These are phyloP conservation scores for Niebla homalea DNA, from an alignment of 495 filamentous ascomycete genomes.

Conservation along the genomic window DNA sequence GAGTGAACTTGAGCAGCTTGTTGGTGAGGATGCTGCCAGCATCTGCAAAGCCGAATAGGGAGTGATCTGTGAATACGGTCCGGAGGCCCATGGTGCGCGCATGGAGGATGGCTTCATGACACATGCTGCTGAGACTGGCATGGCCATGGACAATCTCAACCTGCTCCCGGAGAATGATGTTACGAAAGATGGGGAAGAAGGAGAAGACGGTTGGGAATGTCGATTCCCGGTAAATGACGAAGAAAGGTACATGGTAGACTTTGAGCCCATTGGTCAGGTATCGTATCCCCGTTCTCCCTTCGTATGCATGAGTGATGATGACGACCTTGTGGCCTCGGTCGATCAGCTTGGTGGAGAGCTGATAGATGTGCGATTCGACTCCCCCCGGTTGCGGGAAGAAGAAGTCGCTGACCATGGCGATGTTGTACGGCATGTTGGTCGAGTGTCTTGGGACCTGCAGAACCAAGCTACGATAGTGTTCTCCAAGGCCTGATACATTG, in stretches of 20 bases:
- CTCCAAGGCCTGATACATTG: no score
- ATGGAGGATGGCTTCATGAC: constrained; percentile 90
- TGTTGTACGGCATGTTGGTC: constrained; percentile 53
- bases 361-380: constrained; percentile 96
- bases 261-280: constrained; percentile 97
- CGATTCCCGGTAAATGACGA: constrained; percentile 84
- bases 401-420: constrained; percentile 96
- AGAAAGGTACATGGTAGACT: constrained; percentile 92
- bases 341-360: constrained; percentile 87
- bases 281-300: constrained; percentile 80
- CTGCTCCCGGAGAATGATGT: constrained; percentile 82
- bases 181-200: constrained; percentile 92
- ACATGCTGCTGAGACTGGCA: constrained; percentile 78
- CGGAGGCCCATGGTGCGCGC: constrained; percentile 90
- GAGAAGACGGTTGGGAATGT: constrained; percentile 98
- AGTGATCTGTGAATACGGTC: constrained; percentile 95
- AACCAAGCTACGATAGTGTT: no score
- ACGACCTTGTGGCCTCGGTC: constrained; percentile 97
- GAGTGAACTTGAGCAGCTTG: constrained; percentile 85
- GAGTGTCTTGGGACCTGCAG: neutral
- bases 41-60: constrained; percentile 95
- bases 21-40: constrained; percentile 93
- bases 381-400: constrained; percentile 96
- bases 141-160: constrained; percentile 98
- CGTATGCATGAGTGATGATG: constrained; percentile 94